Evolutionary conservation across 2,329 filamentous ascomycete species (phyloP), one percentile per base, ranked within the genome.

Genomic region (Daldinia eschscholtzii): DNA sequence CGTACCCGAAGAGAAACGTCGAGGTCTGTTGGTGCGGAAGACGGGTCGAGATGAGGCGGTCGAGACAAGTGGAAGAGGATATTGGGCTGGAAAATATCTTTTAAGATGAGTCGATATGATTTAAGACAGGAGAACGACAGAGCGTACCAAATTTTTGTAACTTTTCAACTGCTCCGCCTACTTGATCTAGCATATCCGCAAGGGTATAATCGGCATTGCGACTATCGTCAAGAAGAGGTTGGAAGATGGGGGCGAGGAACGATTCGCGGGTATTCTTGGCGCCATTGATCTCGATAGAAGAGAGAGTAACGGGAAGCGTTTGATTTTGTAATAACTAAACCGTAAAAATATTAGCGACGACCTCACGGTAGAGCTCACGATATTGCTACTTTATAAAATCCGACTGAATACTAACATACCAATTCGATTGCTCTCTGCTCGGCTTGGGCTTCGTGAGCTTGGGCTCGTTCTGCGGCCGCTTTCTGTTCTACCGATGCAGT

Each of bases 31-130:
- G 91, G 89, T 1, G 89, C 89, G 9, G 90, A 88, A 6, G 89
- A 88, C 0, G 92, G 86, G 68, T 93, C 88, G 50, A 89, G 87
- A 55, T 88, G 87, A 67, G 89, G 86, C 10, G 93, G 90, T 58
- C 91, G 89, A 77, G 95, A 93, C 70, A 98, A 86, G 82, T 92
- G 96, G 64, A 97, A 88, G 61, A 91, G 88, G 61, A 97, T 92
- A 33, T 92, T 89, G 37, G 92, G 89, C 72, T 96, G 91, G 83
- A 97, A 97, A 77, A 98, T 94, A 77, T 93, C 93, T 95, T 75
- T 20, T 41, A 33, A 61, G 42, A 70, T 58, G 71, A 57, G 42
- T 62, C 78, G 73, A 64, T 76, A 70, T 56, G 65, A 13, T 28
- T 18, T 18, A 33, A 15, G 33, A 9, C 5, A n/a, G 20, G 4